Base-by-base conservation (phyloP, 1,139 yeast species). In the Nakaseomyces sp. region DNA sequence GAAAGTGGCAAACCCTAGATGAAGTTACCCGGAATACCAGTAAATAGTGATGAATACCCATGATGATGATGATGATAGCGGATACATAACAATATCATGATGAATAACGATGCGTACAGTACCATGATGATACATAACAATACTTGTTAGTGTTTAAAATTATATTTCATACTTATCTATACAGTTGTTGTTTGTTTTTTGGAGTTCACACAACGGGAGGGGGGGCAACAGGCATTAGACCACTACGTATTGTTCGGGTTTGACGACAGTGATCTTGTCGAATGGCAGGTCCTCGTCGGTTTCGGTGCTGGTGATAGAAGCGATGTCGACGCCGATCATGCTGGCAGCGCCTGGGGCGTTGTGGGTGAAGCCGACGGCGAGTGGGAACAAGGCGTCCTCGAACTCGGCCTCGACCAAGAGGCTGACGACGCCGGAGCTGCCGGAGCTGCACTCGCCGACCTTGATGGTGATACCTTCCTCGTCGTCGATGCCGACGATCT, bases 331-430 rank as follows among this genome's bases (percentile, higher is more conserved):
- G 10, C 43, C 43, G 15, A 37, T 22, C 31, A 35, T 33, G 12
- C 40, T 41, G 12, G 24, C 40, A 4, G 32, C 25, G 9, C 31
- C 32, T 20, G 26, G 38, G n/a, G 38, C 38, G 12, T 35, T 35
- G 10, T 22, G 28, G 12, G 38, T 35, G 38, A 35, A 35, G n/a
- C 38, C 38, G 5, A 35, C 28, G 18, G 38, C 8, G n/a, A 91
- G 79, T 50, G 98, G 98, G 84, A 88, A 89, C 58, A 91, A 72
- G 17, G 81, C 75, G 50, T 88, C 95, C 64, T 91, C 97, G 48
- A 77, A 79, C 41, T 72, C 79, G 7, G 81, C 84, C 51, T 81
- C 82, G 48, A 88, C 77, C 12, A 80, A 65, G 60, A 89, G 81
- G 61, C 86, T 95, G 63, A 91, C 81, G 33, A 88, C 78, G 19